Conservation (phyloP, 2,329 filamentous ascomycete species). For the Cladosporium oxysporum region DNA sequence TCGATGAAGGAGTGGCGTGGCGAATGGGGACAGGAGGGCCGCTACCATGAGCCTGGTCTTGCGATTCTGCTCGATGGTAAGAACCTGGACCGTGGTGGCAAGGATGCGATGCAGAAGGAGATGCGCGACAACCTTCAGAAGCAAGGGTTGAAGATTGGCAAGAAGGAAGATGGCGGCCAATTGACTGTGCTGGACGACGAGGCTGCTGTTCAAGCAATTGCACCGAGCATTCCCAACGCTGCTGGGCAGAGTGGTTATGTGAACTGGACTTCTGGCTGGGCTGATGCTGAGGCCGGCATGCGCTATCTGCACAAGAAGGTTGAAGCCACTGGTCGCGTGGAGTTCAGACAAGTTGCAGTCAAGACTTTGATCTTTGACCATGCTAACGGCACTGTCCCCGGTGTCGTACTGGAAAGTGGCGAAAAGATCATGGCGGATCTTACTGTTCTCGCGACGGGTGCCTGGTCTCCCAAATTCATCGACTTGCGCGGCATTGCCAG, state of each 20-base stretch:
- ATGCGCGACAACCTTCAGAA: conserved; percentile 59
- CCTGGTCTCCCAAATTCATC: conserved; percentile 79
- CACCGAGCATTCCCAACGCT: conserved; percentile 40
- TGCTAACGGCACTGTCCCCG: conserved; percentile 48
- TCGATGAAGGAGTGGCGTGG: conserved; percentile 72
- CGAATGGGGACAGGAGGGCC: conserved; percentile 60
- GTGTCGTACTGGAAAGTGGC: conserved; percentile 58
- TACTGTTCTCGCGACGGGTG: conserved; percentile 79
- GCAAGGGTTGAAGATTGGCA: conserved; percentile 48
- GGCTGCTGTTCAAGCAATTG: conserved; percentile 44
- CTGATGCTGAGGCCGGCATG: conserved; percentile 72
- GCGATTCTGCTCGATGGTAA: conserved; percentile 61
- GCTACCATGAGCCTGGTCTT: conserved; percentile 72
- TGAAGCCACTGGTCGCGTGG: conserved; percentile 55
- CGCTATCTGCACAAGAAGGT: conserved; percentile 58
- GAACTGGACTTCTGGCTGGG: conserved; percentile 77
- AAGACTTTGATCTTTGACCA: conserved; percentile 44
- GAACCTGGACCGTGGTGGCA: conserved; percentile 39
- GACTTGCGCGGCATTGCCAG: conserved; percentile 75
- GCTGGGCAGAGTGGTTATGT: conserved; percentile 69
- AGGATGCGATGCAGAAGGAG: conserved; percentile 54
- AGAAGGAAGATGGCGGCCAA: conserved; percentile 34
- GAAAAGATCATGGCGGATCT: conserved; percentile 64
- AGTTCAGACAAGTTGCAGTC: conserved; percentile 54
- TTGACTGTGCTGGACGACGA: conserved; percentile 42